Conservation (phyloP, 805 yeast species). For the Saccharomyces eubayanus region DNA sequence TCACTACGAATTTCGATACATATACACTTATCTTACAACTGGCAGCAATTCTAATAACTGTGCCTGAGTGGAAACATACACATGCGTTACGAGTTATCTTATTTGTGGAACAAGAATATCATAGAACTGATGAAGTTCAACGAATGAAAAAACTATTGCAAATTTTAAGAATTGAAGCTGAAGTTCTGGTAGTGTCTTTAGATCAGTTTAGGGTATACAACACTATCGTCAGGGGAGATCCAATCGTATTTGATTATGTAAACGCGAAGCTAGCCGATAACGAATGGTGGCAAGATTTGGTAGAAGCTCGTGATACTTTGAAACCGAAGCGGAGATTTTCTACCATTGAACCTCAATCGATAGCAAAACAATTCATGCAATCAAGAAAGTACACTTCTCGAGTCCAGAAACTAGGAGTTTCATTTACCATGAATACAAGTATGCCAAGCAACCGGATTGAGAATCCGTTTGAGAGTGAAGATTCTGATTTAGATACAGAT, state of each 20-base stretch:
- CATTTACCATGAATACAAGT: constrained; percentile 67
- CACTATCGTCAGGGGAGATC: constrained; percentile 64
- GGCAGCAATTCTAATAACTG: constrained; percentile 89
- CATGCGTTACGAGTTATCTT: constrained; percentile 75
- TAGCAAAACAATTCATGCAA: constrained; percentile 14
- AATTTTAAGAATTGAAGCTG: constrained; percentile 78
- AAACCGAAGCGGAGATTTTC: constrained; percentile 26
- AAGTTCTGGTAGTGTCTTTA: constrained; percentile 65
- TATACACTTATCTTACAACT: constrained; percentile 87
- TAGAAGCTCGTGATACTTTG: constrained; percentile 43
- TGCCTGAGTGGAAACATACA: constrained; percentile 81
- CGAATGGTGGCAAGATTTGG: constrained; percentile 78
- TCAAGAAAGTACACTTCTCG: constrained; percentile 43
- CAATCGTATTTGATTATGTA: constrained; percentile 38
- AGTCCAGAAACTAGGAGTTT: constrained; percentile 67
- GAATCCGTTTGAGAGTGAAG: constrained; percentile 24
- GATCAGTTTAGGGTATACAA: constrained; percentile 55
- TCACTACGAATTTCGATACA: constrained; percentile 90
- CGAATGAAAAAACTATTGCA: constrained; percentile 58
- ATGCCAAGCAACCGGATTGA: constrained; percentile 32
- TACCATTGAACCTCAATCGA: constrained; percentile 22
- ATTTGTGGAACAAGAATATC: constrained; percentile 72
- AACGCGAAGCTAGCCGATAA: constrained; percentile 47
- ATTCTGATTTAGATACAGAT: constrained; percentile 28
- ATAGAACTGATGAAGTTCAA: constrained; percentile 58